A percentile compares a stretch with the other conserved stretches of the same genome.
Conservation (phyloP, 1,284 basidiomycete genomes). For the Butyriboletus appendiculatus region DNA sequence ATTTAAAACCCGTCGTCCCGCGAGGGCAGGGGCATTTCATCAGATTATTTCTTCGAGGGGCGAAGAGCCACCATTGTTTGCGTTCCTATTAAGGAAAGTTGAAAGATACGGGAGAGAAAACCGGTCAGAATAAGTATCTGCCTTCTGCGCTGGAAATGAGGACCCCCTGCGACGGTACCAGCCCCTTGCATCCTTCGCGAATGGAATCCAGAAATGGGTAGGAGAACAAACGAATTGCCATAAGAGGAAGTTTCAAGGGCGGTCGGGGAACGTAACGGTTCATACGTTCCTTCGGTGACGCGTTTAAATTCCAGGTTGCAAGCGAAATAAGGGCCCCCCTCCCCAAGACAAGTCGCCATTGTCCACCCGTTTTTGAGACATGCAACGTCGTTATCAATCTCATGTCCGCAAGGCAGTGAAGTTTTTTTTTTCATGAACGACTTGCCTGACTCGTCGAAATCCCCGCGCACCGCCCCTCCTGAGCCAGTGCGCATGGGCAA, state of each 20-base stretch:
- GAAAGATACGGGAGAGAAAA: conserved; percentile 31
- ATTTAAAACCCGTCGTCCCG: conserved; percentile 29
- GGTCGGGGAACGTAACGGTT: conserved; percentile 39
- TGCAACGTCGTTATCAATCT: conserved; percentile 15
- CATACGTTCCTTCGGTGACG: conserved; percentile 33
- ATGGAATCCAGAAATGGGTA: conserved; percentile 33
- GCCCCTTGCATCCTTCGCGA: conserved; percentile 29
- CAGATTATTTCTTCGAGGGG: conserved; percentile 11
- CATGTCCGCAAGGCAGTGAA: conserved; percentile 21
- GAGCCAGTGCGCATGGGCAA: conserved; percentile 5
- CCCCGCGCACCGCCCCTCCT: conserved; percentile 16
- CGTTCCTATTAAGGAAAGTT: conserved; percentile 32
- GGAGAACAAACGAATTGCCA: conserved; percentile 54
- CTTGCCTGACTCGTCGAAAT: conserved; percentile 15
- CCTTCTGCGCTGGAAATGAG: conserved; percentile 36
- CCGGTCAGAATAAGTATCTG: conserved; percentile 32
- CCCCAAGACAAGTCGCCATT: conserved; percentile 22
- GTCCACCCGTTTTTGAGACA: conserved; percentile 14
- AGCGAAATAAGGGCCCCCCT: conserved; percentile 23
- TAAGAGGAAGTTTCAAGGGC: conserved; percentile 57
- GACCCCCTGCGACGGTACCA: conserved; percentile 29
- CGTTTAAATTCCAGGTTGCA: conserved; percentile 29
- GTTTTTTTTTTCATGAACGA: conserved; percentile 6
- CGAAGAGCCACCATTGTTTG: conserved; percentile 32
- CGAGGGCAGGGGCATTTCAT: conserved; percentile 19